Evolutionary conservation across 345 rosid genomes (phyloP).

Genomic region (Eutrema yunnanense): DNA sequence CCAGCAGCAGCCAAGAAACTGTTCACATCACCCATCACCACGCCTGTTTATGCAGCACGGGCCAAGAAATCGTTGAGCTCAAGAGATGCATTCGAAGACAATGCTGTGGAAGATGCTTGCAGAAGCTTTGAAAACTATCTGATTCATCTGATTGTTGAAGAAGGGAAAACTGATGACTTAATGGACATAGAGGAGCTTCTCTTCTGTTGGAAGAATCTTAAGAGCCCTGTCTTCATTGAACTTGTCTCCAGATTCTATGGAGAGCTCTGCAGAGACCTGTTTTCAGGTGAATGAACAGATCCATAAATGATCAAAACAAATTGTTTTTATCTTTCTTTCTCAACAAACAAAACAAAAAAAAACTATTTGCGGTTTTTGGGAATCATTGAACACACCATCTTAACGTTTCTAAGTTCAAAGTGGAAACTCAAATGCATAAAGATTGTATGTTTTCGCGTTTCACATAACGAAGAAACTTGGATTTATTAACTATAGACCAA

Average conservation of each 20-base stretch:
- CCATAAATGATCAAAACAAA: background rate
- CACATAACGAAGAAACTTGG: background rate
- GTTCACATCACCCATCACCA: slow-evolving; percentile 46
- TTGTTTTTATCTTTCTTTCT: background rate
- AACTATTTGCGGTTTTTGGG: background rate
- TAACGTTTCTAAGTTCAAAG: background rate
- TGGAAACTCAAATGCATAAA: background rate
- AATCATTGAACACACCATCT: slow-evolving; percentile 7
- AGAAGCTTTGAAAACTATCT: slow-evolving; percentile 81
- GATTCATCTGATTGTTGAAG: slow-evolving; percentile 74
- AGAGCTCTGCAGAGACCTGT: slow-evolving; percentile 62
- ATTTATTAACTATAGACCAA: background rate
- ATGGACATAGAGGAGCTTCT: slow-evolving; percentile 87
- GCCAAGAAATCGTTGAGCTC: slow-evolving; percentile 15
- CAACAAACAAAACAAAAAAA: background rate
- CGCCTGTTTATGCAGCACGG: slow-evolving; percentile 36
- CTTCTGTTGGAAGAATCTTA: slow-evolving; percentile 76
- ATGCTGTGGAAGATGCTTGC: slow-evolving; percentile 66
- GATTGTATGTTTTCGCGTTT: background rate
- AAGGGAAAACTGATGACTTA: slow-evolving; percentile 66
- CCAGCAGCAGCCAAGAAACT: slow-evolving; percentile 48
- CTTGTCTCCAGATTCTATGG: slow-evolving; percentile 74
- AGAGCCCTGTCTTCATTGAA: slow-evolving; percentile 63
- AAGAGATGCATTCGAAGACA: slow-evolving; percentile 25
- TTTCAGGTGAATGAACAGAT: slow-evolving; percentile 20